Base-by-base conservation (phyloP, 371 early-diverging fungal species). In the Syncephalastrum sp. region DNA sequence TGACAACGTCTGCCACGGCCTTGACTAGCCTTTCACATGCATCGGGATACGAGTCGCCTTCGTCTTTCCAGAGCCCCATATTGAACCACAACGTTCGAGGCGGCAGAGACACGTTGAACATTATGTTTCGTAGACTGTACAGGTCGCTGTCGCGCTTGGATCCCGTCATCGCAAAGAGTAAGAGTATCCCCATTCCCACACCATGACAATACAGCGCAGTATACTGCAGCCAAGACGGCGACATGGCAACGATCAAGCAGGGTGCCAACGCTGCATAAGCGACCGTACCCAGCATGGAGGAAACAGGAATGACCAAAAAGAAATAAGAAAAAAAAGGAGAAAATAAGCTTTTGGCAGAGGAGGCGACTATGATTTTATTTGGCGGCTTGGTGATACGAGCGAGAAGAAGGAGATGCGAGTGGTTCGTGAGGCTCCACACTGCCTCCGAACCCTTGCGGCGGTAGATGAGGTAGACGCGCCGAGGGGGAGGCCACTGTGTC, bases 21-120 rank as follows among this genome's bases (percentile, higher is more conserved):
- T 51, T 49, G 12, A 72, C 73, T 3, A 78, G 53, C 4, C 53
- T 49, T 8, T 63, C 67, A 33, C 75, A 75, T 45, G 72, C 75
- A 17, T 67, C 62, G 8, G 69, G 51, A 53, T 59, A 78, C 7
- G n/a, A 49, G 10, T n/a, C 46, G 14, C 3, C 50, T 33, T 29
- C 25, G 13, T 7, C 51, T 27, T 63, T 54, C 80, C 80, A 79
- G 17, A 67, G 54, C 0, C 80, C 80, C 73, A 79, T 74, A 54
- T 79, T 79, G 41, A 74, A 76, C 80, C 80, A 79, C 4, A 67
- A 44, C 1, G 71, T 72, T 14, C 57, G 52, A 8, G 80, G 80
- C 29, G 70, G 68, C 0, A 74, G 14, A 3, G 65, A 54, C 3
- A 75, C 4, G 50, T 78, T 78, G 12, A 73, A 68, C 17, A 69